A percentile compares a stretch with the other conserved stretches of the same genome.
Conservation (phyloP, 192 early-diverging fungal species). For the Geranomyces variabilis region DNA sequence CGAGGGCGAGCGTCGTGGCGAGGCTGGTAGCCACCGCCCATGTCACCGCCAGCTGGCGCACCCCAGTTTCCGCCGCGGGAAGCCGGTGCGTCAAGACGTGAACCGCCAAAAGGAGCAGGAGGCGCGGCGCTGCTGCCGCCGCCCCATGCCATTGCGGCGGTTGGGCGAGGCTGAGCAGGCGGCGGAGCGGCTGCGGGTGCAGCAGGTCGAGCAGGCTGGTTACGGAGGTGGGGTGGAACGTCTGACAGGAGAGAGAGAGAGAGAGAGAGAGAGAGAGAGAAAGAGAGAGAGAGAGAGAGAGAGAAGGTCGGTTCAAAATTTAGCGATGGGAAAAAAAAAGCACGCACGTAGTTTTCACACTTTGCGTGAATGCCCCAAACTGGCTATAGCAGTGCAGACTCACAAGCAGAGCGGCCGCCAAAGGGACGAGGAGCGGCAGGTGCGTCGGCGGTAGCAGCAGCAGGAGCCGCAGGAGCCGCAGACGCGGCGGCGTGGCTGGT, state of each 20-base stretch:
- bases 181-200: background rate
- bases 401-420: slow-evolving; percentile 1
- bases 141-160: background rate
- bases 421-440: background rate
- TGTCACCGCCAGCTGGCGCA: background rate
- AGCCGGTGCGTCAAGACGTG: background rate
- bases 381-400: background rate
- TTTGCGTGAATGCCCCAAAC: too few species aligned
- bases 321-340: background rate
- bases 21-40: slow-evolving; percentile 8
- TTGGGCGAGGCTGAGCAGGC: background rate
- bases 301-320: too few species aligned
- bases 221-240: slow-evolving; percentile 31
- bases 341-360: background rate
- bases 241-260: slow-evolving; percentile 2
- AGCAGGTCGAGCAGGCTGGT: slow-evolving; percentile 4
- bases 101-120: background rate
- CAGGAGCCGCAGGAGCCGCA: background rate
- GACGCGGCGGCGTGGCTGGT: background rate
- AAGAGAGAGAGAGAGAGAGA: background rate
- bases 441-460: background rate
- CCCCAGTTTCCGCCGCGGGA: slow-evolving; percentile 1
- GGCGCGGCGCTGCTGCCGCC: background rate
- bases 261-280: background rate
- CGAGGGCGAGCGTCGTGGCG: background rate